phyloP scores from a whole-genome alignment of 495 filamentous ascomycete species.

The Parathielavia hyrcaniae region DNA sequence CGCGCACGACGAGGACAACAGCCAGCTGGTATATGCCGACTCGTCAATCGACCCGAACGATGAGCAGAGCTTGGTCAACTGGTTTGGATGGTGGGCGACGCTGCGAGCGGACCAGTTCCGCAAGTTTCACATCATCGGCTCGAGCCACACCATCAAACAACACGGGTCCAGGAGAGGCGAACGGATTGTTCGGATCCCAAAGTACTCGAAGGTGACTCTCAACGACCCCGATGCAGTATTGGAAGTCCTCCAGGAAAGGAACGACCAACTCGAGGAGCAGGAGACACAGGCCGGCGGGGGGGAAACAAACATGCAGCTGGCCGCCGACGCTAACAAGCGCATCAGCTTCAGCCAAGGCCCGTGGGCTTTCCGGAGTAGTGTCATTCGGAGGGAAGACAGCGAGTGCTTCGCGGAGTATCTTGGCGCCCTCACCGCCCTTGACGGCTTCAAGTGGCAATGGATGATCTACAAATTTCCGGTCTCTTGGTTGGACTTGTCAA shows the following conservation, averaged over 20 bases:
- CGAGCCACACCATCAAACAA: conserved; percentile 23
- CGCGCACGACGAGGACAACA: conserved; percentile 31
- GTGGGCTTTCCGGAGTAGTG: conserved; percentile 16
- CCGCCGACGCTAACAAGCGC: neutral
- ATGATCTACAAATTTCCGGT: conserved; percentile 32
- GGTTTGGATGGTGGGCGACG: conserved; percentile 50
- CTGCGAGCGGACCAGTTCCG: conserved; percentile 42
- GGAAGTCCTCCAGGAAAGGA: conserved; percentile 20
- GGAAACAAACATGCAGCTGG: neutral
- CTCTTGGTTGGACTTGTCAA: conserved; percentile 34
- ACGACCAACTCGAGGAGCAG: conserved; percentile 2
- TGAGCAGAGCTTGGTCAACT: conserved; percentile 48
- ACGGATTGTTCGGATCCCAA: conserved; percentile 35
- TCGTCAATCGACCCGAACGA: conserved; percentile 45
- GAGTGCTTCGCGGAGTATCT: conserved; percentile 4
- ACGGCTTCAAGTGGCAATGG: conserved; percentile 4
- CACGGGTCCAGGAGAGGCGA: conserved; percentile 27
- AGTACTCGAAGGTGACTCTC: conserved; percentile 34
- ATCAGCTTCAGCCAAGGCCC: neutral
- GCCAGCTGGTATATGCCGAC: conserved; percentile 40
- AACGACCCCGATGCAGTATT: conserved; percentile 38
- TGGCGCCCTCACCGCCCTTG: neutral
- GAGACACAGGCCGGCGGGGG: neutral
- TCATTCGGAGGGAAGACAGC: neutral
- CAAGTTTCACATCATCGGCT: conserved; percentile 45